Conservation (phyloP, 1,284 basidiomycete genomes). For the Sporisorium iseilematis-ciliati region DNA sequence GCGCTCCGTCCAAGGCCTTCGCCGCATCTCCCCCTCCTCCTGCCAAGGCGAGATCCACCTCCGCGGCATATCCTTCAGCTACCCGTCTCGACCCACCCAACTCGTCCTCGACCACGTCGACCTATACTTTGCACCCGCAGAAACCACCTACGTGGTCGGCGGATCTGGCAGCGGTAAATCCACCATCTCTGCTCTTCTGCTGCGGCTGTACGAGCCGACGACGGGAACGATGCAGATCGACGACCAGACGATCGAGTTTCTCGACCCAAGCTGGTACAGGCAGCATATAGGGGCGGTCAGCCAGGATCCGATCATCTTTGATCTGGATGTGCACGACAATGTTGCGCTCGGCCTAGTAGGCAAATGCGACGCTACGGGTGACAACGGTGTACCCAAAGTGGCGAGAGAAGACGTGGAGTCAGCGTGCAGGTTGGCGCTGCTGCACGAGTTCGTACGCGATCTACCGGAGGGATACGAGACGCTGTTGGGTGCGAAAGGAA, state of each 20-base stretch:
- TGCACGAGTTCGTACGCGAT: slow-evolving; percentile 87
- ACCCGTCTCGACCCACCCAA: slow-evolving; percentile 81
- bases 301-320: slow-evolving; percentile 83
- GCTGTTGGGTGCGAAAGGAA: slow-evolving; percentile 77
- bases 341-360: slow-evolving; percentile 79
- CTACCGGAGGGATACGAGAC: slow-evolving; percentile 92
- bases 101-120: slow-evolving; percentile 77
- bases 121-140: slow-evolving; percentile 81
- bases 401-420: slow-evolving; percentile 78
- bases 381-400: slow-evolving; percentile 47
- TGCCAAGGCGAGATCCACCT: slow-evolving; percentile 81
- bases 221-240: slow-evolving; percentile 78
- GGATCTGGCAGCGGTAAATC: slow-evolving; percentile 91
- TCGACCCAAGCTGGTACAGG: slow-evolving; percentile 82
- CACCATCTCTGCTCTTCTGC: slow-evolving; percentile 85
- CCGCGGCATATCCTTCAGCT: slow-evolving; percentile 83
- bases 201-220: slow-evolving; percentile 78
- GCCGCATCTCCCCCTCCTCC: slow-evolving; percentile 41
- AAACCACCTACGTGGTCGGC: slow-evolving; percentile 93
- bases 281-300: slow-evolving; percentile 82
- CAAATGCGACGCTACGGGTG: not conserved
- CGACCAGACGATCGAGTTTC: slow-evolving; percentile 78
- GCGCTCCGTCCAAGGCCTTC: slow-evolving; percentile 34
- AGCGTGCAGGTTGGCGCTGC: slow-evolving; percentile 85
- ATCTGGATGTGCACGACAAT: slow-evolving; percentile 87